Percentiles rank a stretch among this genome's conserved stretches.
Conservation (phyloP, 495 filamentous ascomycete genomes). For the Clohesyomyces aquaticus region DNA sequence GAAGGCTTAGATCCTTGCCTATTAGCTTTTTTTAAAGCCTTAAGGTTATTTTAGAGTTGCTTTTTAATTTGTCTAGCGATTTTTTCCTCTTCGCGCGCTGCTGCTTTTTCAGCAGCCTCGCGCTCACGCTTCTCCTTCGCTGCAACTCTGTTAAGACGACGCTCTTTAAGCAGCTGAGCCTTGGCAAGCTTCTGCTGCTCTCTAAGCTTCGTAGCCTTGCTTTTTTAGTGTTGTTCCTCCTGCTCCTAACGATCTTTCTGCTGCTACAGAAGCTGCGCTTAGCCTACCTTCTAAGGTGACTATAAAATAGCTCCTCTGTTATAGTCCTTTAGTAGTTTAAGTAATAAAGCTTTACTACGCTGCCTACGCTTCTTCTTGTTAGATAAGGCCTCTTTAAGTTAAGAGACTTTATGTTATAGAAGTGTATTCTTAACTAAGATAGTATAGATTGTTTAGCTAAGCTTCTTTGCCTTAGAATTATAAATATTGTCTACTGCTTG, state of each 20-base stretch:
- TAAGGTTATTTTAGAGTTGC: neutral
- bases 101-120: neutral
- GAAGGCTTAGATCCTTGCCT: no score
- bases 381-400: conserved; percentile 10
- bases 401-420: conserved; percentile 5
- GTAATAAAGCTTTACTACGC: neutral
- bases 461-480: neutral
- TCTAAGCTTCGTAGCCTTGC: neutral
- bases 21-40: neutral
- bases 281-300: neutral
- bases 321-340: conserved; percentile 6
- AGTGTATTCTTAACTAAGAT: conserved; percentile 7
- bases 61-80: neutral
- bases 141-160: neutral
- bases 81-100: neutral
- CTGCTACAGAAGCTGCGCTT: neutral
- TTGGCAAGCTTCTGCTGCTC: neutral
- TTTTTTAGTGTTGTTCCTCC: conserved; percentile 11
- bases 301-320: conserved; percentile 6
- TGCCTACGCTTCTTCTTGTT: conserved; percentile 10
- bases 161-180: neutral
- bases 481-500: conserved; percentile 5
- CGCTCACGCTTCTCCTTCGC: neutral
- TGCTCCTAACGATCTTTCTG: neutral
- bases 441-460: neutral